phyloP scores from a whole-genome alignment of 2,329 filamentous ascomycete species.

The Alternaria brassicae region DNA sequence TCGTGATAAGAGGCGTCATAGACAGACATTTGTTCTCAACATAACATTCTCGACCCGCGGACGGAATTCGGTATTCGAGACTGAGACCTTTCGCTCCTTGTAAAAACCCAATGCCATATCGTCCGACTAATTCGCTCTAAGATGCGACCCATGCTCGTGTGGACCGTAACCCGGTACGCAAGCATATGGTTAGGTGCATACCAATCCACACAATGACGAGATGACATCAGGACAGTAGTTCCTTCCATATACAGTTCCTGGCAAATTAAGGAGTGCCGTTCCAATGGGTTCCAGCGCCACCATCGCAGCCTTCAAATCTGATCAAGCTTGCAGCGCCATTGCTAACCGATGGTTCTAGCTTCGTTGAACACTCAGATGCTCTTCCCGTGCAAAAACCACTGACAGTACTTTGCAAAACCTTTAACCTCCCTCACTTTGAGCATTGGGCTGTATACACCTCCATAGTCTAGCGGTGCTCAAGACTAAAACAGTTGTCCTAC shows the following conservation, averaged over 20 bases:
- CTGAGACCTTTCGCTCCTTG: neutral
- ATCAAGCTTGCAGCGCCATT: neutral
- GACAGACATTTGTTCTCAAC: neutral
- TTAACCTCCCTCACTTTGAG: neutral
- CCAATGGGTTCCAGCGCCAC: neutral
- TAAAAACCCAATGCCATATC: neutral
- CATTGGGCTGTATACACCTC: neutral
- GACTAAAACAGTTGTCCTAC: neutral
- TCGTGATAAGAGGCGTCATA: neutral
- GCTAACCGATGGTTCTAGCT: neutral
- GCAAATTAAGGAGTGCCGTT: neutral
- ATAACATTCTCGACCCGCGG: neutral
- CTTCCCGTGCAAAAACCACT: neutral
- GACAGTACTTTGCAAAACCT: neutral
- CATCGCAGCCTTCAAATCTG: neutral
- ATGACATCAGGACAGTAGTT: neutral
- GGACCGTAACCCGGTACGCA: neutral
- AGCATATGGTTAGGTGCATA: neutral
- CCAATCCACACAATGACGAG: neutral
- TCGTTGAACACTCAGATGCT: neutral
- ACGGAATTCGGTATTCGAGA: neutral
- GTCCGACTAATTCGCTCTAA: neutral
- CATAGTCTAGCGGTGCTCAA: neutral
- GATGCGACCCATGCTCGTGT: neutral
- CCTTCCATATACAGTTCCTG: neutral